Percentiles rank a stretch among this genome's conserved stretches.
Evolutionary conservation across 1,284 basidiomycete genomes (phyloP).

Genomic region (Megacollybia platyphylla): DNA sequence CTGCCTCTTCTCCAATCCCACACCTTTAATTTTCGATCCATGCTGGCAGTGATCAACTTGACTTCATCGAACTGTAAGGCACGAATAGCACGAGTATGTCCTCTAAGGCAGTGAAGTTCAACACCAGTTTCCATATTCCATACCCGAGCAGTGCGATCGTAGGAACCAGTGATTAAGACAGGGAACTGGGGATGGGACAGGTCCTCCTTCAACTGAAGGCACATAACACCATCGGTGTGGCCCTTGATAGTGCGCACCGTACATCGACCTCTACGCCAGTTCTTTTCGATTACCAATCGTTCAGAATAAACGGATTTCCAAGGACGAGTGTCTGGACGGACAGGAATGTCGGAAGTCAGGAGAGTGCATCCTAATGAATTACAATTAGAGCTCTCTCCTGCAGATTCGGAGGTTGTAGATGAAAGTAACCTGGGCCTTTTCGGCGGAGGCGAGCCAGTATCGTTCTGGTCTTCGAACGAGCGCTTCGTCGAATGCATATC

Average conservation of each 20-base stretch:
- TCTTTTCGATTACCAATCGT: slow-evolving; percentile 87
- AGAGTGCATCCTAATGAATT: slow-evolving; percentile 16
- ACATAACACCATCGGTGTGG: slow-evolving; percentile 96
- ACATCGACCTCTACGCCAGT: slow-evolving; percentile 92
- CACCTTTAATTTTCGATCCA: slow-evolving; percentile 93
- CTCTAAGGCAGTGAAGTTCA: slow-evolving; percentile 73
- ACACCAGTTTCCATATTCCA: slow-evolving; percentile 95
- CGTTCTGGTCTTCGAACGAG: slow-evolving; percentile 16
- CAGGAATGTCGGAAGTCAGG: slow-evolving; percentile 14
- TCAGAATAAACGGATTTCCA: slow-evolving; percentile 99
- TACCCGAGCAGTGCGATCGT: slow-evolving; percentile 88
- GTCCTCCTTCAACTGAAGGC: slow-evolving; percentile 88
- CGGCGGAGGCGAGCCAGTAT: slow-evolving; percentile 9
- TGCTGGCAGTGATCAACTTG: slow-evolving; percentile 92
- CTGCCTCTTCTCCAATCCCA: slow-evolving; percentile 97
- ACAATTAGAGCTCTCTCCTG: neutral
- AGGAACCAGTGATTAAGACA: slow-evolving; percentile 94
- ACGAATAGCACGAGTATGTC: slow-evolving; percentile 86
- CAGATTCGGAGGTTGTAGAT: slow-evolving; percentile 1
- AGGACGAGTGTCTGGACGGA: slow-evolving; percentile 51
- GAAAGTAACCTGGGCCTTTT: slow-evolving; percentile 9
- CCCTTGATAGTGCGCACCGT: slow-evolving; percentile 79
- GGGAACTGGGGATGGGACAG: slow-evolving; percentile 81
- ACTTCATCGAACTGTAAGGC: slow-evolving; percentile 94
- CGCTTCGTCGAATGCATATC: slow-evolving; percentile 24